A percentile compares a stretch with the other conserved stretches of the same genome.
Conservation (phyloP, 768 basidiomycete genomes). For the Wakefieldia striispora region DNA sequence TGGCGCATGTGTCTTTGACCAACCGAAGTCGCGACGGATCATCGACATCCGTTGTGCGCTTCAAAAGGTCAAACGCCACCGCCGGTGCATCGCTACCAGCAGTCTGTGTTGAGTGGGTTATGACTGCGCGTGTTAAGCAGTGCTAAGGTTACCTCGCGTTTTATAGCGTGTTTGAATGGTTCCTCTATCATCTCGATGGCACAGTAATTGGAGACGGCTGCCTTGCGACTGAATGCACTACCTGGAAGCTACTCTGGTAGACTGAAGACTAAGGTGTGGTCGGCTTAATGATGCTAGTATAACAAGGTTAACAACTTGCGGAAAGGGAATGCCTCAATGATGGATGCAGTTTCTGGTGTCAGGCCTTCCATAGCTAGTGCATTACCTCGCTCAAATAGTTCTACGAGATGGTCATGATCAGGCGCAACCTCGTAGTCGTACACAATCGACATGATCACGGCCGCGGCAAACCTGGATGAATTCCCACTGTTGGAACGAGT, state of each 20-base stretch:
- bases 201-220: slow-evolving; percentile 3
- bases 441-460: slow-evolving; percentile 38
- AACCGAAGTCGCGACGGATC: slow-evolving; percentile 11
- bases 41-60: neutral
- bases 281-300: neutral
- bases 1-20: slow-evolving; percentile 9
- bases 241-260: slow-evolving; percentile 26
- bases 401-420: slow-evolving; percentile 36
- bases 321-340: slow-evolving; percentile 25
- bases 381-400: slow-evolving; percentile 35
- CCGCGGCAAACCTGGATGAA: slow-evolving; percentile 31
- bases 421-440: slow-evolving; percentile 40
- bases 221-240: slow-evolving; percentile 26
- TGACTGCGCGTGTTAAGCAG: too few species aligned
- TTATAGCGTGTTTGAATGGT: slow-evolving; percentile 13
- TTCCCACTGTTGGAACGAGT: neutral
- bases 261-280: slow-evolving; percentile 13
- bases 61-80: slow-evolving; percentile 12
- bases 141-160: too few species aligned
- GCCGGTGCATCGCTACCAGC: slow-evolving; percentile 9
- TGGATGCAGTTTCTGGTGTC: slow-evolving; percentile 13
- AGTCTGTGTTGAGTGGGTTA: slow-evolving; percentile 7
- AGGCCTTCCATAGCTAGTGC: slow-evolving; percentile 10
- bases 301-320: slow-evolving; percentile 3
- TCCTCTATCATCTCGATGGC: slow-evolving; percentile 13